Evolutionary conservation across 768 basidiomycete species (phyloP).

Genomic region (Exsudoporus frostii): DNA sequence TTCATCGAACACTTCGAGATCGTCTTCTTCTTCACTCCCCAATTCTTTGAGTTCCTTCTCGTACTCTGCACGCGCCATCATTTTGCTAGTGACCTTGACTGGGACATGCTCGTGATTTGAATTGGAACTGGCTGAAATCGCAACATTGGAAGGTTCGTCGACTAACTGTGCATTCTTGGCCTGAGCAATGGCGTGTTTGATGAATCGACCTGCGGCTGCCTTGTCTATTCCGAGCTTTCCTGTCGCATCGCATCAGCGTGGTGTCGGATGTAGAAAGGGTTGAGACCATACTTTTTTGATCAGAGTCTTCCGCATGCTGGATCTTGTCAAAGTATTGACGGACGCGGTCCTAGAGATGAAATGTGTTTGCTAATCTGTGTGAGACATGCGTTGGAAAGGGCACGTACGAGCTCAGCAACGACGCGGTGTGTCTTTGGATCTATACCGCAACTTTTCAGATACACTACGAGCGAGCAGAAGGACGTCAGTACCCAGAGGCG

Average conservation of each 20-base stretch:
- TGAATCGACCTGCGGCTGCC: conserved; percentile 76
- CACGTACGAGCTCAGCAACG: conserved; percentile 49
- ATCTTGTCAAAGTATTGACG: conserved; percentile 83
- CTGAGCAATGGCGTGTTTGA: conserved; percentile 77
- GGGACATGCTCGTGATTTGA: conserved; percentile 36
- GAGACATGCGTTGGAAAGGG: neutral
- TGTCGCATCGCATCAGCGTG: conserved; percentile 15
- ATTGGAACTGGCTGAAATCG: conserved; percentile 11
- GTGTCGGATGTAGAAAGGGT: neutral
- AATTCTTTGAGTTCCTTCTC: conserved; percentile 50
- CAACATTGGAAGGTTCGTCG: conserved; percentile 27
- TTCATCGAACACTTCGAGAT: conserved; percentile 37
- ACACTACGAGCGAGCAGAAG: conserved; percentile 45
- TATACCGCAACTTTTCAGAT: conserved; percentile 74
- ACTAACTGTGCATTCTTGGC: conserved; percentile 38
- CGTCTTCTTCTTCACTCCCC: conserved; percentile 41
- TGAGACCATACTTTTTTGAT: conserved; percentile 37
- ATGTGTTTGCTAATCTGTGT: neutral
- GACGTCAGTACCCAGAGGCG: neutral
- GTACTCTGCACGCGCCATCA: conserved; percentile 66
- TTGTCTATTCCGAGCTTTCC: conserved; percentile 62
- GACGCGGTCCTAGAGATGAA: conserved; percentile 57
- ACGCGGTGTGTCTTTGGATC: conserved; percentile 80
- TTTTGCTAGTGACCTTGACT: conserved; percentile 64
- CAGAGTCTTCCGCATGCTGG: conserved; percentile 66